phyloP scores from a whole-genome alignment of 768 basidiomycete genomes.

The Leucocoprinus birnbaumii region DNA sequence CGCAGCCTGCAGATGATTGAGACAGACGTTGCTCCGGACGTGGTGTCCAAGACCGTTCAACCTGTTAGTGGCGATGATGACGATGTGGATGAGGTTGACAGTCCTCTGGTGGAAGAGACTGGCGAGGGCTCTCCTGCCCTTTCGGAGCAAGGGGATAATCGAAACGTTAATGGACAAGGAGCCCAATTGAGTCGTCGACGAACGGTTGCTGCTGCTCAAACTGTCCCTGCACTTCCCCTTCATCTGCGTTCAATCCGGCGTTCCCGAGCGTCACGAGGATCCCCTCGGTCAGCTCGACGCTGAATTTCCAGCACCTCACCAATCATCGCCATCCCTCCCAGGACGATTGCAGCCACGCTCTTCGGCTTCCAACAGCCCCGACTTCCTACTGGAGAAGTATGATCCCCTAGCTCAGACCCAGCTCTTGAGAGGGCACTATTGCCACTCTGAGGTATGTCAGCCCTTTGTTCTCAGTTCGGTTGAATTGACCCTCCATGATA shows the following conservation, averaged over 20 bases:
- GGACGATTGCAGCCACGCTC: slow-evolving; percentile 44
- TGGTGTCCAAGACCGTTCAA: neutral
- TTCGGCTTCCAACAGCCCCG: slow-evolving; percentile 41
- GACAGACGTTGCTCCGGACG: neutral
- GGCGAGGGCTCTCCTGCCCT: slow-evolving; percentile 13
- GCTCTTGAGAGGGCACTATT: slow-evolving; percentile 83
- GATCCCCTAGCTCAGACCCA: slow-evolving; percentile 64
- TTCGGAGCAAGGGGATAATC: slow-evolving; percentile 9
- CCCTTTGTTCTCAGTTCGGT: slow-evolving; percentile 8
- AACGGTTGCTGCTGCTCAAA: slow-evolving; percentile 65
- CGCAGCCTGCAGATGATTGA: neutral
- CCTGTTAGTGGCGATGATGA: slow-evolving; percentile 6
- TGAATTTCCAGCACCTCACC: slow-evolving; percentile 46
- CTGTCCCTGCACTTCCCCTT: slow-evolving; percentile 69
- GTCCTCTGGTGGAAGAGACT: slow-evolving; percentile 27
- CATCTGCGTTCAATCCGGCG: slow-evolving; percentile 51
- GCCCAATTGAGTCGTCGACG: slow-evolving; percentile 35
- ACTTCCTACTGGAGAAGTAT: slow-evolving; percentile 65
- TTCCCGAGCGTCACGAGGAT: slow-evolving; percentile 64
- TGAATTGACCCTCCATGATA: slow-evolving; percentile 27
- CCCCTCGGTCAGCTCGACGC: slow-evolving; percentile 70
- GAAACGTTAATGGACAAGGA: slow-evolving; percentile 15
- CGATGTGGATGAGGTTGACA: slow-evolving; percentile 23
- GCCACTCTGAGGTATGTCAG: slow-evolving; percentile 72
- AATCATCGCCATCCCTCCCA: slow-evolving; percentile 71